phyloP scores from a whole-genome alignment of 2,329 filamentous ascomycete genomes.

The Pseudogymnoascus sp. region DNA sequence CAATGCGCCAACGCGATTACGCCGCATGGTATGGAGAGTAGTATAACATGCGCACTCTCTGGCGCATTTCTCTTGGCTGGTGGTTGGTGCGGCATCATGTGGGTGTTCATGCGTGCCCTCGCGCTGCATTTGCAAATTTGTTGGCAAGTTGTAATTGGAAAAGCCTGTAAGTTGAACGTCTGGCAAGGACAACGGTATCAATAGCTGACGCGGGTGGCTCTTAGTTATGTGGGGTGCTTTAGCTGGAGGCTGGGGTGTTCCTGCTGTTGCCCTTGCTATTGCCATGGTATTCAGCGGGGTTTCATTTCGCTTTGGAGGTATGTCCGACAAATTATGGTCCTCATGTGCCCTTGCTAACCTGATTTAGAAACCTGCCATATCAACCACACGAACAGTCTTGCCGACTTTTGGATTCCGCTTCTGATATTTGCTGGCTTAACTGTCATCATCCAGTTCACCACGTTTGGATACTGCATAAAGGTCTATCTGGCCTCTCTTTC shows the following conservation, averaged over 20 bases:
- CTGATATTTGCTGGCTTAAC: conserved; percentile 71
- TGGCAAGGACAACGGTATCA: background rate
- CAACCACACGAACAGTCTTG: conserved; percentile 78
- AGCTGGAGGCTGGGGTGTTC: conserved; percentile 75
- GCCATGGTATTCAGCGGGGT: conserved; percentile 83
- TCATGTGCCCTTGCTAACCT: conserved; percentile 53
- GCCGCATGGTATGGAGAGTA: conserved; percentile 83
- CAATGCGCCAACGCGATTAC: conserved; percentile 89
- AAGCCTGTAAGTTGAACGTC: conserved; percentile 46
- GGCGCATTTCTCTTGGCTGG: conserved; percentile 81
- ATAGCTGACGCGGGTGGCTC: background rate
- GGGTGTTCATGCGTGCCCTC: conserved; percentile 84
- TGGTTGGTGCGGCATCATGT: conserved; percentile 77
- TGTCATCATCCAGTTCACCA: conserved; percentile 74
- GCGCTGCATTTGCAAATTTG: conserved; percentile 96
- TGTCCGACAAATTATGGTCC: conserved; percentile 29
- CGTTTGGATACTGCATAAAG: conserved; percentile 88
- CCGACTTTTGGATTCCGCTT: conserved; percentile 85
- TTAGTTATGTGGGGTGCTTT: conserved; percentile 75
- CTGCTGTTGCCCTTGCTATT: conserved; percentile 65
- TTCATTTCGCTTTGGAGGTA: conserved; percentile 83
- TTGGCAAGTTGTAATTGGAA: conserved; percentile 88
- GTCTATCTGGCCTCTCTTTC: conserved; percentile 82
- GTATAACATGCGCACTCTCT: conserved; percentile 76
- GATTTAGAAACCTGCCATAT: conserved; percentile 90